These are phyloP conservation scores for Adansonia rubrostipa DNA, from an alignment of 441 rosid genomes.

Conservation along the genomic window DNA sequence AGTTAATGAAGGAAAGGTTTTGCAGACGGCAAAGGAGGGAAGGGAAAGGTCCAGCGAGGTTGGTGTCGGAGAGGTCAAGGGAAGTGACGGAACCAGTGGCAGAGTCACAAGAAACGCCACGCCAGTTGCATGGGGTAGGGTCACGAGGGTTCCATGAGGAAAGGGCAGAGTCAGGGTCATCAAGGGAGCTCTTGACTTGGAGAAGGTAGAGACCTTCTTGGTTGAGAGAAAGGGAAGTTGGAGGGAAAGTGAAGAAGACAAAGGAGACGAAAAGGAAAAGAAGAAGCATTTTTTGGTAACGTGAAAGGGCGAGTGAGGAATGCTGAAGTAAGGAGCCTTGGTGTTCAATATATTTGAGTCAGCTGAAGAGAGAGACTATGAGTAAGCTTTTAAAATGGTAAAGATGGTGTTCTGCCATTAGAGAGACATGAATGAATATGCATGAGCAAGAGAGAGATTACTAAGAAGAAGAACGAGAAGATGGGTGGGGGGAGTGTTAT, in stretches of 20 bases:
- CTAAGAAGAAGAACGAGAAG: no score
- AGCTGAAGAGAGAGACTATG: neutral
- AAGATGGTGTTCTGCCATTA: slow-evolving; percentile 13
- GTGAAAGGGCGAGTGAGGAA: no score
- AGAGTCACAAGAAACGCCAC: slow-evolving; percentile 62
- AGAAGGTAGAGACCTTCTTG: slow-evolving; percentile 80
- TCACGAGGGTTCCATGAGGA: slow-evolving; percentile 72
- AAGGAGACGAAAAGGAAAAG: slow-evolving; percentile 27
- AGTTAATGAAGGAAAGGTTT: slow-evolving; percentile 56
- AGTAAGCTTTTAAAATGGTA: neutral
- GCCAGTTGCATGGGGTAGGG: slow-evolving; percentile 72
- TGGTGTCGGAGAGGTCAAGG: slow-evolving; percentile 61
- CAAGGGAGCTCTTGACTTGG: slow-evolving; percentile 52
- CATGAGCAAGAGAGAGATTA: no score
- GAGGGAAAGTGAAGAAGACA: slow-evolving; percentile 27
- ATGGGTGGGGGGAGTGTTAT: neutral
- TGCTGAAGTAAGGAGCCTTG: slow-evolving; percentile 10
- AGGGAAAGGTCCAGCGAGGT: slow-evolving; percentile 81
- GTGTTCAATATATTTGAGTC: slow-evolving; percentile 25
- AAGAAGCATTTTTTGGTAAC: slow-evolving; percentile 19
- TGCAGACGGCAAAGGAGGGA: slow-evolving; percentile 70
- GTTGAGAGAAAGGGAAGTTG: slow-evolving; percentile 50
- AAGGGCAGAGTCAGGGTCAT: slow-evolving; percentile 71
- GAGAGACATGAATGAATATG: neutral
- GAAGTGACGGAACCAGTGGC: slow-evolving; percentile 57